Percentiles rank a stretch among this genome's conserved stretches.
Conservation (phyloP, 176 grass and related monocot genomes). For the Aegilops tauschii region DNA sequence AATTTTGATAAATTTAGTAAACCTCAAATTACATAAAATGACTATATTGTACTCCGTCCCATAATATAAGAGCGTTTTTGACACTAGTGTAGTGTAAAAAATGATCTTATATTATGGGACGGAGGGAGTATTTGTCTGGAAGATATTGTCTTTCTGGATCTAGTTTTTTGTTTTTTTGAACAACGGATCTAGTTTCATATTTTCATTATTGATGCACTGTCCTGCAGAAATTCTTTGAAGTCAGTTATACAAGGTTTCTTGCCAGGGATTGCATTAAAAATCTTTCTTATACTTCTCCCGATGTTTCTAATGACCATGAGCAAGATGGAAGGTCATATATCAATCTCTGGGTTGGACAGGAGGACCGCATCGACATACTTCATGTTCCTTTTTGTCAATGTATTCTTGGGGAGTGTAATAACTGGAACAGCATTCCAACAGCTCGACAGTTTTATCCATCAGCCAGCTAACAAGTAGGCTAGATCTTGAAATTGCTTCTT, state of each 20-base stretch:
- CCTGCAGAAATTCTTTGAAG: slow-evolving; percentile 73
- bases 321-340: slow-evolving; percentile 82
- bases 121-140: background rate
- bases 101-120: no score
- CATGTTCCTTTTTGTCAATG: slow-evolving; percentile 86
- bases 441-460: slow-evolving; percentile 79
- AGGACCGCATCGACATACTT: slow-evolving; percentile 81
- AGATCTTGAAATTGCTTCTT: background rate
- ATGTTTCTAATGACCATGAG: slow-evolving; percentile 92
- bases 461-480: slow-evolving; percentile 75
- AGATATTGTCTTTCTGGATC: slow-evolving; percentile 17
- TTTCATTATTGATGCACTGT: slow-evolving; percentile 26
- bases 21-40: background rate
- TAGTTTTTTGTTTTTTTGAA: no score
- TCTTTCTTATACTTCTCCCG: slow-evolving; percentile 85
- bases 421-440: slow-evolving; percentile 96
- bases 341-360: slow-evolving; percentile 78
- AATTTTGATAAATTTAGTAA: background rate
- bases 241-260: slow-evolving; percentile 92
- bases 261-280: slow-evolving; percentile 82
- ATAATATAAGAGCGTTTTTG: no score
- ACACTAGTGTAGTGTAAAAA: no score
- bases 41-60: background rate
- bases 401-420: slow-evolving; percentile 91
- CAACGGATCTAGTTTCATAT: background rate